Evolutionary conservation across 2,329 filamentous ascomycete genomes (phyloP).

Genomic region (Fusarium tjaetaba): DNA sequence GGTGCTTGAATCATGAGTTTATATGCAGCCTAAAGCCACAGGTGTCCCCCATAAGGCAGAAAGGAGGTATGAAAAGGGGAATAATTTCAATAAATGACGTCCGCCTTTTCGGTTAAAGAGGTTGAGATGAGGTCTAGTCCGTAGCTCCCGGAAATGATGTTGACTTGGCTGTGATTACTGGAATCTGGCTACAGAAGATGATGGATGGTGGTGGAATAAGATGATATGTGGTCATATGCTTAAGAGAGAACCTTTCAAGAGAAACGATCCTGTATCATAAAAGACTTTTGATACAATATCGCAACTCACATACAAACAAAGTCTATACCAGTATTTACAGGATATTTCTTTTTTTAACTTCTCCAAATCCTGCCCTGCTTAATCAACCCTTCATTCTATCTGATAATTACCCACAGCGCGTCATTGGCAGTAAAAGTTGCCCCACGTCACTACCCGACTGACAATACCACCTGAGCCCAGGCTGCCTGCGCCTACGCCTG

Average conservation of each 20-base stretch:
- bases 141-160: constrained; percentile 5
- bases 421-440: constrained; percentile 35
- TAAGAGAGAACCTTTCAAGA: not conserved
- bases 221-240: not conserved
- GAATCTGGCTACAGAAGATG: constrained; percentile 40
- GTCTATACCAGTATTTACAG: not conserved
- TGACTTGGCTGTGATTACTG: constrained; percentile 4
- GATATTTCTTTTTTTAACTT: not conserved
- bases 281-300: not conserved
- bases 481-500: constrained; percentile 1
- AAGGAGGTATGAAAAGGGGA: not conserved
- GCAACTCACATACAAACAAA: not conserved
- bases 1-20: not conserved
- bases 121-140: not conserved
- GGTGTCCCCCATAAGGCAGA: not conserved
- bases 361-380: constrained; percentile 5
- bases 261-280: not conserved
- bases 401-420: constrained; percentile 18
- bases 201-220: constrained; percentile 34
- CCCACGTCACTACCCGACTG: constrained; percentile 32
- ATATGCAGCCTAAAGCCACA: constrained; percentile 12
- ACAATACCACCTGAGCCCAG: constrained; percentile 3
- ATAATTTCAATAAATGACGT: not conserved
- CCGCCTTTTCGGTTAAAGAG: constrained; percentile 4
- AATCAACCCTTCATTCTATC: not conserved